Evolutionary conservation across 495 filamentous ascomycete genomes (phyloP), one percentile per base, ranked within the genome.

Genomic region (Penicillium fimorum): DNA sequence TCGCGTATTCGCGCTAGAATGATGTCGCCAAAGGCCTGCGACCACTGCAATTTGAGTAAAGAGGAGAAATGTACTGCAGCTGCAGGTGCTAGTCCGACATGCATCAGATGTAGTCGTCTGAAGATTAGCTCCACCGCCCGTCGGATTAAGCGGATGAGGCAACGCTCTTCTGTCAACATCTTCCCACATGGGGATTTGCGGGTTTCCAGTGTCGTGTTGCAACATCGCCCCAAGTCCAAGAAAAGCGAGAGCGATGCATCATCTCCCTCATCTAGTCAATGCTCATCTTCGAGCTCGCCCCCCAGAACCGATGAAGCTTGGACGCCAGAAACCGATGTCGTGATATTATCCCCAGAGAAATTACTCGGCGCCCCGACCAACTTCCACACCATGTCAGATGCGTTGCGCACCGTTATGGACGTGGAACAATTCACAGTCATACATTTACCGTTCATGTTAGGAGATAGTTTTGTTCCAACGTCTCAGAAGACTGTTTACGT

Each of bases 21-120:
- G 22, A 69, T 69, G 66, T 57, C 55, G 22, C 50, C 61, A 45
- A 67, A 54, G 55, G 61, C 62, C 49, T 69, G 66, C 55, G 59
- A 67, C 43, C 59, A 58, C 41, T 69, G 64, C 59, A 58, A 60
- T 38, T 40, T 35, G 46, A 63, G 49, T 50, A 61, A 67, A 56
- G 66, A 67, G 47, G 62, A 62, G 61, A 53, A 53, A 3, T 17
- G n/a, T 11, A 58, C 64, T 43, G 44, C 53, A 13, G 58, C 64
- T 47, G 44, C 53, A 13, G 56, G 50, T 25, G 57, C 53, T 47
- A 47, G 56, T 45, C 59, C 64, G 22, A 51, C 59, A 41, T 69
- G 66, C 62, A 49, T 55, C n/a, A 45, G 64, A 58, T 69, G 66
- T 48, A 57, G 49, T 15, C 64, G 62, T 30, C 55, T 69, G 51